phyloP scores from a whole-genome alignment of 2,329 filamentous ascomycete species.

The Dactylellina parvicollis region DNA sequence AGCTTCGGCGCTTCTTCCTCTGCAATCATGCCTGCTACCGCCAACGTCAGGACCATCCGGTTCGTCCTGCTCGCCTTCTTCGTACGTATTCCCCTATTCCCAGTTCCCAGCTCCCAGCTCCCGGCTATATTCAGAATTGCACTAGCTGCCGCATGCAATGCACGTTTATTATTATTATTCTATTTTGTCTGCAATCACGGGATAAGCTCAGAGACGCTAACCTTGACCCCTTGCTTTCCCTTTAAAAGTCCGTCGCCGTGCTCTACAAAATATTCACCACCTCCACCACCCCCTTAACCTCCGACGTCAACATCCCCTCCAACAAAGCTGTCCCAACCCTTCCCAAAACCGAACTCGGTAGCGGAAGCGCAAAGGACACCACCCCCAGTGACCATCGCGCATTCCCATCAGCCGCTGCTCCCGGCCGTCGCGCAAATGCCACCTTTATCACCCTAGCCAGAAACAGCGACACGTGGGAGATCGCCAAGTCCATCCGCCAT shows the following conservation, averaged over 20 bases:
- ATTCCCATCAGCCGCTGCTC: constrained; percentile 53
- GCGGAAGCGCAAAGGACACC: constrained; percentile 22
- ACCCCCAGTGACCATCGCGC: constrained; percentile 57
- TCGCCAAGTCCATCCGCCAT: constrained; percentile 92
- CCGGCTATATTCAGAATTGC: constrained; percentile 23
- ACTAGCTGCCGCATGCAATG: neutral
- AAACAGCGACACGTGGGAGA: constrained; percentile 95
- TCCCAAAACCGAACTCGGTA: constrained; percentile 48
- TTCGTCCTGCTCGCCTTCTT: constrained; percentile 83
- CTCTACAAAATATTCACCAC: constrained; percentile 58
- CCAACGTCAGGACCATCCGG: constrained; percentile 62
- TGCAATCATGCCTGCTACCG: constrained; percentile 46
- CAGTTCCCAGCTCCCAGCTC: constrained; percentile 1
- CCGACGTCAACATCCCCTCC: constrained; percentile 15
- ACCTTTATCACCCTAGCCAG: constrained; percentile 96
- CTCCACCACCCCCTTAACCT: constrained; percentile 19
- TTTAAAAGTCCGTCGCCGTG: constrained; percentile 55
- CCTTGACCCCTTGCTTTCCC: constrained; percentile 2
- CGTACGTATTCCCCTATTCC: constrained; percentile 67
- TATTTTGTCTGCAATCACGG: neutral
- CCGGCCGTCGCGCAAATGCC: constrained; percentile 79
- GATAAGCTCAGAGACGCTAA: neutral
- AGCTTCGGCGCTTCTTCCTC: constrained; percentile 54
- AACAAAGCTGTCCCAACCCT: constrained; percentile 42
- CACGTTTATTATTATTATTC: no score